These are phyloP conservation scores for Plenodomus lindquistii DNA, from an alignment of 2,329 filamentous ascomycete species.

Conservation along the genomic window DNA sequence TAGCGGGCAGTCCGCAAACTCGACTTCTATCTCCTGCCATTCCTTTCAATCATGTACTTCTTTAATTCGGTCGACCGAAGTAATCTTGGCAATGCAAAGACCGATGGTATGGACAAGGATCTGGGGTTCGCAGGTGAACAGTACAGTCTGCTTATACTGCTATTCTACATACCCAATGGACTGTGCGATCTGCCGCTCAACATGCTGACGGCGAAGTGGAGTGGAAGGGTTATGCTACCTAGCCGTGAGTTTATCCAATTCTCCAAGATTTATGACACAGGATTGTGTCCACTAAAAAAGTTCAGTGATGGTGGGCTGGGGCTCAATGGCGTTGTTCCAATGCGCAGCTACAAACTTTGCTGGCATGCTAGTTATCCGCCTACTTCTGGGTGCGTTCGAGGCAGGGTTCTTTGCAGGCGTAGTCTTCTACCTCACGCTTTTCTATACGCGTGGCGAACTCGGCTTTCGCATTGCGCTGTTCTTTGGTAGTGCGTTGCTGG, in stretches of 20 bases:
- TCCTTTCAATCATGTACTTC: conserved; percentile 50
- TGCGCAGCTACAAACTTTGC: conserved; percentile 55
- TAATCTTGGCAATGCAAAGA: conserved; percentile 57
- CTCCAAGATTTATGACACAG: conserved; percentile 16
- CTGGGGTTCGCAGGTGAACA: conserved; percentile 47
- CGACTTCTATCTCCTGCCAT: conserved; percentile 50
- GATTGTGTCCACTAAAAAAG: too few species aligned
- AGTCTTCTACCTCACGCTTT: conserved; percentile 59
- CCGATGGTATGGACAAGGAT: conserved; percentile 53
- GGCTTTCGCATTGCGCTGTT: conserved; percentile 52
- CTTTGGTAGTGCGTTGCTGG: conserved; percentile 49
- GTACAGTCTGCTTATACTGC: conserved; percentile 52
- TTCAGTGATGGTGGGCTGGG: conserved; percentile 54
- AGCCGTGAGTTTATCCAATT: conserved; percentile 15
- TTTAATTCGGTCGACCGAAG: conserved; percentile 44
- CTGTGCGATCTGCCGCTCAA: conserved; percentile 56
- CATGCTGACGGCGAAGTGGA: conserved; percentile 54
- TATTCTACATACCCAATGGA: conserved; percentile 58
- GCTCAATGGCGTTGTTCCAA: conserved; percentile 53
- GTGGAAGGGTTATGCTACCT: conserved; percentile 49
- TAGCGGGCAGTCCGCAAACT: conserved; percentile 40
- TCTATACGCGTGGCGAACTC: conserved; percentile 50
- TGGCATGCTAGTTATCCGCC: conserved; percentile 54
- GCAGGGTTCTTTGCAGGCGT: conserved; percentile 60
- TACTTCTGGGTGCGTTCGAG: conserved; percentile 55